Conservation (phyloP, 768 basidiomycete genomes). For the Butyriboletus loyo region DNA sequence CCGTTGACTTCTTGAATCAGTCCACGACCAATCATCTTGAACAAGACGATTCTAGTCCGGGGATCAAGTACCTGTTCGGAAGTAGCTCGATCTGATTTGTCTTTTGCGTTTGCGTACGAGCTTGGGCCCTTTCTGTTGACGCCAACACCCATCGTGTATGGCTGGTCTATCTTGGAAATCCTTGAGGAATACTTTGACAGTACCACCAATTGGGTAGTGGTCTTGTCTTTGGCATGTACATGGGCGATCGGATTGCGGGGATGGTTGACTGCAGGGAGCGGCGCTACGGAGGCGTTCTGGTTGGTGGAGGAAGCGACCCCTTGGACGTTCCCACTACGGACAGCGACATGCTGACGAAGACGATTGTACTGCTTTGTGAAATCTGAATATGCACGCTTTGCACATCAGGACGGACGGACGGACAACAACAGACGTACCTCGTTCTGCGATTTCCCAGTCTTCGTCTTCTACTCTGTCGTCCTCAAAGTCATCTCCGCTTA, state of each 20-base stretch:
- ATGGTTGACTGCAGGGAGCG: constrained; percentile 72
- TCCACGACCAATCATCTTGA: constrained; percentile 93
- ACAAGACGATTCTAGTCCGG: constrained; percentile 88
- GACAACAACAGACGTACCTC: constrained; percentile 47
- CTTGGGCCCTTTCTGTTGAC: constrained; percentile 92
- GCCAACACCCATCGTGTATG: constrained; percentile 65
- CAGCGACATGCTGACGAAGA: constrained; percentile 84
- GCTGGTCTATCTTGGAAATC: constrained; percentile 70
- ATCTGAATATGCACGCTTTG: constrained; percentile 49
- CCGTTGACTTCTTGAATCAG: constrained; percentile 90
- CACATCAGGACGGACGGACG: background rate
- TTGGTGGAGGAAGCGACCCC: constrained; percentile 54
- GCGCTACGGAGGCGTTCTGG: constrained; percentile 47
- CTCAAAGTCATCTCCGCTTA: constrained; percentile 51
- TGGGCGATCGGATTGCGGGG: constrained; percentile 39
- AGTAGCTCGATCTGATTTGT: constrained; percentile 95
- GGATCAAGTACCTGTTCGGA: constrained; percentile 96
- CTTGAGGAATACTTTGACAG: constrained; percentile 76
- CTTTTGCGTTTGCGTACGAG: constrained; percentile 84
- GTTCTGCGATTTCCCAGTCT: constrained; percentile 83
- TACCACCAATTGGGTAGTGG: constrained; percentile 68
- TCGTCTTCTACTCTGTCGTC: constrained; percentile 75
- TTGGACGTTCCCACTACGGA: constrained; percentile 68
- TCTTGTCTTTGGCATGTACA: constrained; percentile 50
- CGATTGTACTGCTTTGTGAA: constrained; percentile 99